A percentile compares a stretch with the other conserved stretches of the same genome.
Conservation (phyloP, 2,329 filamentous ascomycete genomes). For the Aotearoamyces nothofagi region DNA sequence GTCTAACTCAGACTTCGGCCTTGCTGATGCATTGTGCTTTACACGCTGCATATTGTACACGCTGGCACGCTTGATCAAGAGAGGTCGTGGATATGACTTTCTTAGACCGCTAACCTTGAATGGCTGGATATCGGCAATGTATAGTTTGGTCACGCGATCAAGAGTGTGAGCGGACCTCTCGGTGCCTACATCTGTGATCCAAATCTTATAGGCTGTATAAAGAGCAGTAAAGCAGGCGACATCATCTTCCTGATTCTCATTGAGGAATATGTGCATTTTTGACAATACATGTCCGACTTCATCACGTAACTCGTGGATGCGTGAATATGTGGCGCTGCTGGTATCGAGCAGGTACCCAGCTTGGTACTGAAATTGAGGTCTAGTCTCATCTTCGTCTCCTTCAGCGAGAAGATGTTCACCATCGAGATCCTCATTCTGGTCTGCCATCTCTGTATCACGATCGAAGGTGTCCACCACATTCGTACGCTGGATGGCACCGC, state of each 20-base stretch:
- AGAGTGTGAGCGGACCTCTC: constrained; percentile 89
- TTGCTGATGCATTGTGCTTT: constrained; percentile 79
- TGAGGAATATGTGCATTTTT: constrained; percentile 71
- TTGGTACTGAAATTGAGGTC: constrained; percentile 76
- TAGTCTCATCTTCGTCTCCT: constrained; percentile 66
- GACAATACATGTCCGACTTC: constrained; percentile 69
- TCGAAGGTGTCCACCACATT: constrained; percentile 28
- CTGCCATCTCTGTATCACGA: constrained; percentile 33
- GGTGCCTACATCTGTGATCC: constrained; percentile 96
- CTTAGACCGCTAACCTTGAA: constrained; percentile 90
- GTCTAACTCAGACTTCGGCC: constrained; percentile 82
- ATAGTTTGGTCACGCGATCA: constrained; percentile 71
- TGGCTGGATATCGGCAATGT: constrained; percentile 73
- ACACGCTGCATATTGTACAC: constrained; percentile 91
- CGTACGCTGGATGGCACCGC: constrained; percentile 19
- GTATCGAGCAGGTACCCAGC: constrained; percentile 68
- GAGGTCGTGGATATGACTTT: constrained; percentile 80
- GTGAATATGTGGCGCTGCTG: constrained; percentile 49
- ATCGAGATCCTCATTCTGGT: constrained; percentile 39
- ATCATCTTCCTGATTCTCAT: constrained; percentile 78
- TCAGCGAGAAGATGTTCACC: constrained; percentile 40
- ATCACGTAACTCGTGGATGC: constrained; percentile 69
- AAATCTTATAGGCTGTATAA: constrained; percentile 84
- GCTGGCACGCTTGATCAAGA: constrained; percentile 86
- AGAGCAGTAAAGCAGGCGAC: constrained; percentile 88